Evolutionary conservation across 345 rosid species (phyloP).

Genomic region (Salix purpurea): DNA sequence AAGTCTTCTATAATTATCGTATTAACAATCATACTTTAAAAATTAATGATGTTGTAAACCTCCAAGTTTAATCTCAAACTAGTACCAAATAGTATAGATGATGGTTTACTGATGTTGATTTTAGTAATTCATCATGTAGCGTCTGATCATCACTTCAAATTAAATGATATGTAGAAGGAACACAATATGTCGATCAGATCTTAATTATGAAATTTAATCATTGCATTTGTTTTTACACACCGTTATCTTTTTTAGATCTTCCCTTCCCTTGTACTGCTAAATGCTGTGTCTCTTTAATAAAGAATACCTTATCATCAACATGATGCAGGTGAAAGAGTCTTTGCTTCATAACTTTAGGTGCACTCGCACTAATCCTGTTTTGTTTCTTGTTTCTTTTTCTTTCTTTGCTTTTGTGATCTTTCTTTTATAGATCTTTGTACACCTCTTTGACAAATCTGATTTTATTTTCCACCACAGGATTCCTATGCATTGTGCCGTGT

Average conservation of each 20-base stretch:
- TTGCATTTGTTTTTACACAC: neutral
- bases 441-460: neutral
- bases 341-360: conserved; percentile 30
- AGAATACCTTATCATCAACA: conserved; percentile 18
- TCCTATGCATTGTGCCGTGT: conserved; percentile 72
- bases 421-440: conserved; percentile 10
- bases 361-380: conserved; percentile 1
- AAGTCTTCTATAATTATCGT: fast-evolving
- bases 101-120: neutral
- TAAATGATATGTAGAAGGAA: neutral
- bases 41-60: too few species aligned
- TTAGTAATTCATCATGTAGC: neutral
- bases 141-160: neutral
- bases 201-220: neutral
- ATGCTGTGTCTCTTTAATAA: conserved; percentile 19
- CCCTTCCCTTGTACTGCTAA: neutral
- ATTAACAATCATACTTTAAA: too few species aligned
- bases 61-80: too few species aligned
- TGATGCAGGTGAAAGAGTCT: conserved; percentile 36
- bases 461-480: conserved; percentile 35
- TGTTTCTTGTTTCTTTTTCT: conserved; percentile 11
- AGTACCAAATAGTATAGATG: too few species aligned
- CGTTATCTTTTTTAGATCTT: conserved; percentile 7
- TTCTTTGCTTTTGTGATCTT: conserved; percentile 14
- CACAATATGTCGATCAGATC: neutral